These are phyloP conservation scores for Talaromyces sp. DNA, from an alignment of 2,329 filamentous ascomycete genomes.

Conservation along the genomic window DNA sequence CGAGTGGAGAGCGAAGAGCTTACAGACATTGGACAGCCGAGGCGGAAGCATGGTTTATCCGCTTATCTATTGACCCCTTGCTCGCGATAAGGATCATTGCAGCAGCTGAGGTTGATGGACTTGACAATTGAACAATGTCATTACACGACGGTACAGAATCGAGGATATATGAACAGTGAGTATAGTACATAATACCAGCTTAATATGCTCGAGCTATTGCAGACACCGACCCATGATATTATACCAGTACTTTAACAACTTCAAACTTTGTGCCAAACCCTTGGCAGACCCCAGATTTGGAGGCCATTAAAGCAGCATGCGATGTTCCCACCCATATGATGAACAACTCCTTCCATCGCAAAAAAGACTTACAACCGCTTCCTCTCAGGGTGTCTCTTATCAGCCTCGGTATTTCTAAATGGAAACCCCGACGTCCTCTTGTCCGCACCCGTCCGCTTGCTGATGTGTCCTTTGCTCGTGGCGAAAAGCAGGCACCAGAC, in stretches of 20 bases:
- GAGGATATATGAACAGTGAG: neutral
- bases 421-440: constrained; percentile 65
- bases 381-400: constrained; percentile 47
- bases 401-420: constrained; percentile 59
- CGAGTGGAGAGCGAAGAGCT: neutral
- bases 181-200: neutral
- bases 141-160: neutral
- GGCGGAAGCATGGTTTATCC: constrained; percentile 5
- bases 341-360: neutral
- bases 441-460: constrained; percentile 62
- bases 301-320: constrained; percentile 11
- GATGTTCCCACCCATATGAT: neutral
- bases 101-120: neutral
- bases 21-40: constrained; percentile 7
- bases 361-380: constrained; percentile 20
- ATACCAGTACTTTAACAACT: neutral
- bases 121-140: neutral
- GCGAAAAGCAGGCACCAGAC: constrained; percentile 63
- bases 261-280: neutral
- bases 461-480: constrained; percentile 55
- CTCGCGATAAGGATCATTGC: constrained; percentile 5
- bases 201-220: neutral
- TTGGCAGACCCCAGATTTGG: neutral
- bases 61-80: constrained; percentile 5
- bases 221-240: neutral